Evolutionary conservation across 2,329 filamentous ascomycete genomes (phyloP), one percentile per base, ranked within the genome.

Genomic region (Exophiala sp.): DNA sequence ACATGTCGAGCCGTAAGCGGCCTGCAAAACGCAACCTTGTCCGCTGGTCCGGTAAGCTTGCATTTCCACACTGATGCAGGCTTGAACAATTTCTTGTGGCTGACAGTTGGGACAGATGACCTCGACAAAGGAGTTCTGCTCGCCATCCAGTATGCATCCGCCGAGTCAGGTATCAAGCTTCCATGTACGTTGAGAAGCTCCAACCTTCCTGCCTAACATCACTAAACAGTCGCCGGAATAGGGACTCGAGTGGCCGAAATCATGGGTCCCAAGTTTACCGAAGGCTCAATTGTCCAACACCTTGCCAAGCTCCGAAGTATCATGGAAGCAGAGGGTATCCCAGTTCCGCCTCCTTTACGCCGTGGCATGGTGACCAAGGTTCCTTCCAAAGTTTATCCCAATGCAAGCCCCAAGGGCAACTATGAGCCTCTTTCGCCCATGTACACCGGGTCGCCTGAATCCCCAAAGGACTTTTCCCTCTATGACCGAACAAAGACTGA

Each of bases 271-370:
- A 64, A 63, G n/a, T 69, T 70, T 47, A 67, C 65, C 0, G 69
- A 69, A 41, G 70, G 72, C 2, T 68, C 71, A 1, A 72, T 74
- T 18, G 60, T 69, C 1, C 73, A 75, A 53, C 73, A 75, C 45
- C 60, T 75, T 11, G 63, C 70, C 0, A 75, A 75, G 50, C 55
- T 74, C 2, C 70, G 72, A 7, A 42, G 32, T 14, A 64, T 66
- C 23, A 64, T 72, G 52, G 40, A 22, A n/a, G 10, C 37, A n/a
- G 18, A 34, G 19, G 46, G 48, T 7, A 64, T 68, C 22, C 55
- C 54, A 1, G 67, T 72, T 2, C 71, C 72, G 3, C 70, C 71
- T 7, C 61, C 66, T 16, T 59, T 72, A 5, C 66, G 65, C 46
- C 67, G 70, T 29, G 65, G 65, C 13, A 62, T 61, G 42, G 34